Evolutionary conservation across 2,329 filamentous ascomycete species (phyloP).

Genomic region (Fusarium sp.): DNA sequence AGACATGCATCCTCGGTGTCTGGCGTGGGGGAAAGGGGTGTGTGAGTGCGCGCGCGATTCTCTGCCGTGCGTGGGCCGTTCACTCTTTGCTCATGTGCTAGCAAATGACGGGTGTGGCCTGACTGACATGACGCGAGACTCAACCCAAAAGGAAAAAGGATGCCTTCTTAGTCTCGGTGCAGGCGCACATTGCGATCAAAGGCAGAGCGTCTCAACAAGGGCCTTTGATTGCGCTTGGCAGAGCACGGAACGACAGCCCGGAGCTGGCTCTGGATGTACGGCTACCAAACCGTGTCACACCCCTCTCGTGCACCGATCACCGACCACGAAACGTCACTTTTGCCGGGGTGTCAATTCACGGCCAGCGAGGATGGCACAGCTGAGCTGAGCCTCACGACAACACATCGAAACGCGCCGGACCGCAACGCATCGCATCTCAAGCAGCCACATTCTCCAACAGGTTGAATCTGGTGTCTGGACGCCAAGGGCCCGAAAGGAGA

Average conservation of each 20-base stretch:
- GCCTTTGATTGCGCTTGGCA: slow-evolving; percentile 39
- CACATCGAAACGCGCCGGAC: slow-evolving; percentile 14
- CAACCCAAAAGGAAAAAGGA: slow-evolving; percentile 25
- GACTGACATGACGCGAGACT: slow-evolving; percentile 39
- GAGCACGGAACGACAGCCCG: slow-evolving; percentile 35
- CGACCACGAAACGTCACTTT: slow-evolving; percentile 28
- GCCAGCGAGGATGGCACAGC: slow-evolving; percentile 6
- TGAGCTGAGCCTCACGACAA: slow-evolving; percentile 26
- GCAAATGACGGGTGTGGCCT: slow-evolving; percentile 30
- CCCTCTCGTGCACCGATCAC: slow-evolving; percentile 35
- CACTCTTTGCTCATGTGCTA: slow-evolving; percentile 30
- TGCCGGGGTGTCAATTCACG: slow-evolving; percentile 16
- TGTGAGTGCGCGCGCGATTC: slow-evolving; percentile 11
- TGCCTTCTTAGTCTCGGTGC: slow-evolving; percentile 35
- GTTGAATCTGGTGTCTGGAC: slow-evolving; percentile 10
- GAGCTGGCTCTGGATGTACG: slow-evolving; percentile 42
- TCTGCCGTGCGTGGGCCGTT: slow-evolving; percentile 19
- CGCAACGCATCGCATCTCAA: neutral
- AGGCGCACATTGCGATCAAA: slow-evolving; percentile 29
- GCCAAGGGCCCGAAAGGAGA: slow-evolving; percentile 4
- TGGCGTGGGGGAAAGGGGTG: slow-evolving; percentile 31
- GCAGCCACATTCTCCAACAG: neutral
- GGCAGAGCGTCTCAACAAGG: slow-evolving; percentile 30
- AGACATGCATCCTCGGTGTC: slow-evolving; percentile 34
- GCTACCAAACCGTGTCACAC: slow-evolving; percentile 31